Evolutionary conservation across 108 stramenopile species (phyloP), one percentile per base, ranked within the genome.

Genomic region (Aurantiochytrium sp.): DNA sequence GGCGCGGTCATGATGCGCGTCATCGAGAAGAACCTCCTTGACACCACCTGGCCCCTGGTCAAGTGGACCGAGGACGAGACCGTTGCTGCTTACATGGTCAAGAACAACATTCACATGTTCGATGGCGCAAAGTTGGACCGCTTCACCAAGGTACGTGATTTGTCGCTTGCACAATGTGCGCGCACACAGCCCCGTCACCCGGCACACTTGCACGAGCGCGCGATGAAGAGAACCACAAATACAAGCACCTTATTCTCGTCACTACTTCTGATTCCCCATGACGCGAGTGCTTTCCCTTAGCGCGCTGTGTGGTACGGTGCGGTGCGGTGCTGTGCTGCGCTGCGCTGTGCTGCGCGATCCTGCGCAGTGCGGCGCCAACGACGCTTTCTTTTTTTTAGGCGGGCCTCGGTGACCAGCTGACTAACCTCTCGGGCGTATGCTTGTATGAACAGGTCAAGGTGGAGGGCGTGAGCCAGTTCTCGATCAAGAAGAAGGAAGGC

Each of bases 21-120:
- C 22, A 89, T 52, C 5, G 89, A 90, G 32, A 92, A 92, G 54
- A 41, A 87, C 36, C 53, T 90, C 22, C 42, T 55, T 4, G 52
- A 59, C 50, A 48, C 68, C 50, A 53, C 88, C 24, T 92, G 91
- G 91, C 91, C 91, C 21, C 88, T 88, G 54, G 50, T 93, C 27
- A 92, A 93, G 65, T 93, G 90, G 91, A 91, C 85, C 55, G 45
- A 52, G 10, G 92, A 93, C 42, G 93, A 93, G 88, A 37, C 36
- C 45, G 89, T 92, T 54, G 88, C 85, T 36, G 86, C 88, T 5
- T 21, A 90, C 50, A 86, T 85, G 32, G 55, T 88, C n/a, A 90
- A 90, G 87, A 91, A 91, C 45, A 90, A 89, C 17, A 68, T 93
- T 22, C 92, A 91, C 53, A 86, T 91, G 45, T 89, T 86, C 37